Evolutionary conservation across 768 basidiomycete species (phyloP).

Genomic region (Suillus paluster): DNA sequence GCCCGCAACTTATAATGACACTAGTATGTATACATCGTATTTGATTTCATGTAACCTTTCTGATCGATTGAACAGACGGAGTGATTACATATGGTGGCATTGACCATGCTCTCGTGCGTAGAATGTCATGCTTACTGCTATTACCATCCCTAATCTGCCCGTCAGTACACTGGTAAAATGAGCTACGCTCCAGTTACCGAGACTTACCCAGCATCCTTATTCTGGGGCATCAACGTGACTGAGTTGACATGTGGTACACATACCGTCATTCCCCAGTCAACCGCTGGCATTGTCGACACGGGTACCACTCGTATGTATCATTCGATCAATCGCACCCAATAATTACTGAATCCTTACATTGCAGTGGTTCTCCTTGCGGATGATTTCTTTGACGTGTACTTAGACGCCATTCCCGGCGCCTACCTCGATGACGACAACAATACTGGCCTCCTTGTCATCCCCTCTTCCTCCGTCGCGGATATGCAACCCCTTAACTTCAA

Average conservation of each 20-base stretch:
- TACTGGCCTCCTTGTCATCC: slow-evolving; percentile 23
- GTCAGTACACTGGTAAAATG: slow-evolving; percentile 26
- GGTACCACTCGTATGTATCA: slow-evolving; percentile 27
- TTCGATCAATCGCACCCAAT: neutral
- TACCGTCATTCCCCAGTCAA: slow-evolving; percentile 20
- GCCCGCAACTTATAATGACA: slow-evolving; percentile 17
- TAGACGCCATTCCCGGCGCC: slow-evolving; percentile 20
- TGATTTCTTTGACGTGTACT: slow-evolving; percentile 22
- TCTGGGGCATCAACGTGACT: slow-evolving; percentile 36
- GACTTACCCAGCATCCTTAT: slow-evolving; percentile 26
- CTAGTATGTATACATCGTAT: slow-evolving; percentile 14
- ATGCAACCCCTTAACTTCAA: slow-evolving; percentile 23
- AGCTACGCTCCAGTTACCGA: slow-evolving; percentile 30
- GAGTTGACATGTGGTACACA: slow-evolving; percentile 17
- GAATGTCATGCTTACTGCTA: neutral
- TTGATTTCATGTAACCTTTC: neutral
- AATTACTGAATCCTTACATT: neutral
- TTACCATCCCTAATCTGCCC: neutral
- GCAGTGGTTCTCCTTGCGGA: slow-evolving; percentile 28
- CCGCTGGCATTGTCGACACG: slow-evolving; percentile 33
- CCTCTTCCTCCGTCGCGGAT: slow-evolving; percentile 11
- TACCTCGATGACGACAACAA: neutral
- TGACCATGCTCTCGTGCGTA: slow-evolving; percentile 22
- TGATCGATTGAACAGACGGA: slow-evolving; percentile 21
- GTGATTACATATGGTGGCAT: slow-evolving; percentile 31